Conservation (phyloP, 2,329 filamentous ascomycete species). For the Hypoxylon sp. region DNA sequence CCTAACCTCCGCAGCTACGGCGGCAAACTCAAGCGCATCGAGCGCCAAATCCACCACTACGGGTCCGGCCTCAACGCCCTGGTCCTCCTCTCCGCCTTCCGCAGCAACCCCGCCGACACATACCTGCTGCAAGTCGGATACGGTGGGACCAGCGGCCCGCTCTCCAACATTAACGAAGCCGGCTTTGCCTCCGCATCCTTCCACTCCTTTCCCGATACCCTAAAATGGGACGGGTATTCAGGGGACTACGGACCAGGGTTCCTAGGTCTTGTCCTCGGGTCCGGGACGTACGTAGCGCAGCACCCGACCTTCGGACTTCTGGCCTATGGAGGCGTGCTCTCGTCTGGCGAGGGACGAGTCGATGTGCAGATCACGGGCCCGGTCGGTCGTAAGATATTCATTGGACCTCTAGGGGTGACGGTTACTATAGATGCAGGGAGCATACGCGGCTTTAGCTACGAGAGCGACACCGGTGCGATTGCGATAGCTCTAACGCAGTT, state of each 20-base stretch:
- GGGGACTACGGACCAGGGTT: slow-evolving; percentile 72
- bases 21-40: slow-evolving; percentile 60
- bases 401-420: slow-evolving; percentile 62
- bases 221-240: slow-evolving; percentile 70
- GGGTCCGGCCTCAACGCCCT: slow-evolving; percentile 71
- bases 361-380: slow-evolving; percentile 62
- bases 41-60: slow-evolving; percentile 72
- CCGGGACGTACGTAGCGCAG: slow-evolving; percentile 65
- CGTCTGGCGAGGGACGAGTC: slow-evolving; percentile 46
- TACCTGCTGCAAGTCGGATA: slow-evolving; percentile 70
- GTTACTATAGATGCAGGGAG: slow-evolving; percentile 62
- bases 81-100: slow-evolving; percentile 67
- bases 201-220: slow-evolving; percentile 69
- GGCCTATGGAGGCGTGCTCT: slow-evolving; percentile 64
- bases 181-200: slow-evolving; percentile 70
- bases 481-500: slow-evolving; percentile 54
- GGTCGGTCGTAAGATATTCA: slow-evolving; percentile 63
- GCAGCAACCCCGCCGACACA: slow-evolving; percentile 61
- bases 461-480: slow-evolving; percentile 45
- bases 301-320: slow-evolving; percentile 63
- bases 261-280: slow-evolving; percentile 65
- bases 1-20: slow-evolving; percentile 54
- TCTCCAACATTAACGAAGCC: slow-evolving; percentile 69
- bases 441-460: slow-evolving; percentile 58
- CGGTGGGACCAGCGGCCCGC: slow-evolving; percentile 66